Base-by-base conservation (phyloP, 805 yeast species). In the Debaryomyces castellii region DNA sequence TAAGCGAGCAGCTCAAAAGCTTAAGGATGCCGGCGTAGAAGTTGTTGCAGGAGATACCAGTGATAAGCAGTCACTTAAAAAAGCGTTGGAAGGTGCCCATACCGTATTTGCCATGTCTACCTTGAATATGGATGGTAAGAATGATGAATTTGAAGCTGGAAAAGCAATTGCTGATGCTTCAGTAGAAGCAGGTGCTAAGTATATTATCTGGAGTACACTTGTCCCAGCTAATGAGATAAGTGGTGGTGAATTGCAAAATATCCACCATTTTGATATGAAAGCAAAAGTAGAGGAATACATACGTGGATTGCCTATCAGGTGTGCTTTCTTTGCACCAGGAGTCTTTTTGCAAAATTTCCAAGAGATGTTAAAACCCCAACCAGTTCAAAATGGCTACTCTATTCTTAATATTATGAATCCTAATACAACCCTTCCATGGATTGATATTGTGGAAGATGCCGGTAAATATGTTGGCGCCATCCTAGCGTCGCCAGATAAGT, bases 1-100 rank as follows among this genome's bases (percentile, higher is more conserved):
- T n/a, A 37, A 21, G 4, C 17, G 18, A 4, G n/a, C 36, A 14
- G 40, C 51, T 20, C 21, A 41, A 36, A 48, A 21, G 9, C 48
- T 52, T 20, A 14, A 10, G n/a, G 22, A 40, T 12, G 43, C 34
- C 24, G 55, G 57, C 2, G 49, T 43, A 10, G 55, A 53, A 16
- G 51, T 53, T n/a, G 52, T 50, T 16, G 30, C 32, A 17, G 53
- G 39, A 1, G 54, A 53, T 30, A 21, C 34, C 1, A 28, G 18
- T 6, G 39, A 46, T 33, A 30, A 18, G n/a, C 16, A 39, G 4
- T 43, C 47, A 1, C 14, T 43, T 10, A 27, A 34, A n/a, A 14
- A 39, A 30, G 49, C 41, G 10, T 22, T 39, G 8, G 20, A 43
- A 10, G 49, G 44, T 7, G 44, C 47, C 2, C 43, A 46, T 27